These are phyloP conservation scores for Cyclotella cryptica DNA, from an alignment of 108 stramenopile species.

Conservation along the genomic window DNA sequence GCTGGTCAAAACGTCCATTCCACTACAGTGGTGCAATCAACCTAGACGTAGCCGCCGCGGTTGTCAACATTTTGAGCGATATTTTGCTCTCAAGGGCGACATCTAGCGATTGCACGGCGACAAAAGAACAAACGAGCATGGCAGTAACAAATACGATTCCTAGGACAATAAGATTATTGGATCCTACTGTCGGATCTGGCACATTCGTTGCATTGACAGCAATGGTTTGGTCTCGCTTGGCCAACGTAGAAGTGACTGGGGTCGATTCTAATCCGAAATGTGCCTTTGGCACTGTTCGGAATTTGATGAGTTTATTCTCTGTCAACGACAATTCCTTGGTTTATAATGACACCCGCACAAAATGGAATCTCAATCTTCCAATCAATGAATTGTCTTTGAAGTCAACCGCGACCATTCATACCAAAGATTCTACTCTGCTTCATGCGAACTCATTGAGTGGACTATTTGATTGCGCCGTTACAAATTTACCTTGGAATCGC, in stretches of 20 bases:
- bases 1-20: slow-evolving; percentile 72
- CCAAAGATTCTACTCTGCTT: slow-evolving; percentile 15
- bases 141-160: not conserved
- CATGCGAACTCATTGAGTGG: not conserved
- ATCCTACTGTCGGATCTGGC: slow-evolving; percentile 76
- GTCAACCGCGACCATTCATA: slow-evolving; percentile 18
- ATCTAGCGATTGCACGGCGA: not conserved
- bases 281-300: slow-evolving; percentile 52
- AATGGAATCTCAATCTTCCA: not conserved
- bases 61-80: slow-evolving; percentile 59
- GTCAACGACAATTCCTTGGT: not conserved
- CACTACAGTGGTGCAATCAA: slow-evolving; percentile 80
- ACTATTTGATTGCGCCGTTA: slow-evolving; percentile 61
- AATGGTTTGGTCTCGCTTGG: slow-evolving; percentile 26
- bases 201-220: slow-evolving; percentile 68
- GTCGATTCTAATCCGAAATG: slow-evolving; percentile 67
- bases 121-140: not conserved
- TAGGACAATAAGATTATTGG: slow-evolving; percentile 45
- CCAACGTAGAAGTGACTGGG: slow-evolving; percentile 51
- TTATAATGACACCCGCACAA: not conserved
- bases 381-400: not conserved
- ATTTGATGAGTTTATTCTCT: slow-evolving; percentile 55
- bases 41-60: slow-evolving; percentile 51
- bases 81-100: not conserved
- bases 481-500: slow-evolving; percentile 75